Evolutionary conservation across 2,329 filamentous ascomycete genomes (phyloP), one percentile per base, ranked within the genome.

Genomic region (Teratosphaeriaceae sp.): DNA sequence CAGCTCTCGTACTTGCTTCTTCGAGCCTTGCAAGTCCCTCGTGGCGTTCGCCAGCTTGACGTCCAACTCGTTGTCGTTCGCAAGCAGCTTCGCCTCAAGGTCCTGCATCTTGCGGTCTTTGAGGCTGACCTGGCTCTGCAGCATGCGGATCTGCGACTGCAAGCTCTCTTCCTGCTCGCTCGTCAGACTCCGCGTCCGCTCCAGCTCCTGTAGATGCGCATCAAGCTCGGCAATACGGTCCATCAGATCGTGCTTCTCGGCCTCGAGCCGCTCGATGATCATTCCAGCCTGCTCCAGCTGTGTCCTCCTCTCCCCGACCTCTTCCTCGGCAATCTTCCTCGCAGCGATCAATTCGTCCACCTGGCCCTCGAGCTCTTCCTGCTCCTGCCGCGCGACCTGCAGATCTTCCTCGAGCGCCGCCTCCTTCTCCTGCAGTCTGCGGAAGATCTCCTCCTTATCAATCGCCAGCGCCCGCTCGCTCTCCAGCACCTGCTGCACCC

Each of bases 361-460:
- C 61, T 98, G 88, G 50, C 94, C 88, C 64, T 98, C 92, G 1
- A 98, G 76, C 42, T 83, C 82, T 60, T 97, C 90, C 62, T 97
- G 90, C 55, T 99, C 94, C 18, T 94, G 85, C 46, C 97, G 80
- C 22, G 90, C 90, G 29, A 86, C 90, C 27, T 88, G 79, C 21
- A 99, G 76, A 68, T 97, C 96, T 58, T 98, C 94, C 40, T 84
- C 86, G 3, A 99, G 76, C 61, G 98, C 90, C 9, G 81, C 76
- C 65, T 98, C 92, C n/a, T 92, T 84, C 41, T 83, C 71, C 60
- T 96, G 92, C 18, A 98, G 73, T n/a, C 94, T 80, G 61, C 90
- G 94, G 73, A 97, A 98, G 47, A 99, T 98, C 58, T 98, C 92
- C 61, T 99, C 94, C 63, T 98, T 98, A 66, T 99, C 92, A 4